phyloP scores from a whole-genome alignment of 306 rosid species.

The Vigna nakashimae region DNA sequence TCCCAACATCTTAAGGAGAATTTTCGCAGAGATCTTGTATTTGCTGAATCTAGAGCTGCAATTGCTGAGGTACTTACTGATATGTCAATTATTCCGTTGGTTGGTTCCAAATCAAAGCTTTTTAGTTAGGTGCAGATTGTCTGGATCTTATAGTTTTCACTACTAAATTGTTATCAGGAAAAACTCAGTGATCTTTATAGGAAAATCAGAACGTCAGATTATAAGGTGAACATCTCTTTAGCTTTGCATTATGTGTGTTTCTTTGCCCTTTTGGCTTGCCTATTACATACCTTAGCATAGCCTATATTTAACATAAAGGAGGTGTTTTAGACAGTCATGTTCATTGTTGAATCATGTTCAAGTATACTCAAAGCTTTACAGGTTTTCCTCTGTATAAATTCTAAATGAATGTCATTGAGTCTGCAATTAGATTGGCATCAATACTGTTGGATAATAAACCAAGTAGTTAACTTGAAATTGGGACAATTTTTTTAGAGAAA shows the following conservation, averaged over 20 bases:
- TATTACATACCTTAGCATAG: background rate
- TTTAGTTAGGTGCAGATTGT: constrained; percentile 1
- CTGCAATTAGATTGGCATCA: background rate
- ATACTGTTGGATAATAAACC: background rate
- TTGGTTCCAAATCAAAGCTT: background rate
- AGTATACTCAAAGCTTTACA: background rate
- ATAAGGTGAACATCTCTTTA: constrained; percentile 42
- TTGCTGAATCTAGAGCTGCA: constrained; percentile 46
- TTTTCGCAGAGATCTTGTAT: constrained; percentile 31
- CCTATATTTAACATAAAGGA: background rate
- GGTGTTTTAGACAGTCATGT: background rate
- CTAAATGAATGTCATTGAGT: background rate
- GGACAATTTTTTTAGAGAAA: no score
- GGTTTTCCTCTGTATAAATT: background rate
- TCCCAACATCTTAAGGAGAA: constrained; percentile 26
- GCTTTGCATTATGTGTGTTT: background rate
- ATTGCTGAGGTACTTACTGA: constrained; percentile 46
- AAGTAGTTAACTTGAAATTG: background rate
- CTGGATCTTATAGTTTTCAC: background rate
- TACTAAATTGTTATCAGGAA: constrained; percentile 37
- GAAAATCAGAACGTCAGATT: constrained; percentile 35
- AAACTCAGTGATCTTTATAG: constrained; percentile 46
- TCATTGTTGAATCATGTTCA: background rate
- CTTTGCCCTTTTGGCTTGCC: background rate
- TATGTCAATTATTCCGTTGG: background rate